Base-by-base conservation (phyloP, 2,329 filamentous ascomycete species). In the Aspergillus pseudoviridinutans region DNA sequence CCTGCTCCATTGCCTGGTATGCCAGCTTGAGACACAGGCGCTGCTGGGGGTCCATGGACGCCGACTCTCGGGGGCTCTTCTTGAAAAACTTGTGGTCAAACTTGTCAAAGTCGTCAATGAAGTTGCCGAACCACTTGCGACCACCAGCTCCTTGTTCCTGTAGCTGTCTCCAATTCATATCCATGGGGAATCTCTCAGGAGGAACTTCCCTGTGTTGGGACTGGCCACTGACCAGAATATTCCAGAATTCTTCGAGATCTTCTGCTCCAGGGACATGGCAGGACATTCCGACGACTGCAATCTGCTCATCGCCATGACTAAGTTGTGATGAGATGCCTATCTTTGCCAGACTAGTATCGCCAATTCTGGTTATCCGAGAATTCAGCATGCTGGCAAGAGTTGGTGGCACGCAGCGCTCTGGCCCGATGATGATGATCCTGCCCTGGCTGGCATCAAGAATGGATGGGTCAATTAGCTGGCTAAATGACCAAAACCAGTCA, bases 281-380 rank as follows among this genome's bases (percentile, higher is more conserved):
- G 0, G 74, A 64, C 72, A 77, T 74, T 4, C 75, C 75, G 3
- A 78, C 59, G 1, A 78, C 64, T 2, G 75, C 75, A 46, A 78
- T 63, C 49, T 51, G 66, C n/a, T 61, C 27, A 42, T 55, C 50
- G n/a, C n/a, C 17, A 4, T n/a, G 41, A 7, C 20, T 17, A 8
- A 44, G 3, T 7, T 27, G 25, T 5, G 25, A 6, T 27, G 25
- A 6, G 25, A 27, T 27, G 25, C 25, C 25, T 7, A 1, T 1
- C 25, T 27, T 20, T n/a, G 41, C 10, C 41, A 20, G 41, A n/a
- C 20, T 7, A 3, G 42, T 51, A 3, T 51, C 55, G 8, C 50
- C 14, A 8, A 53, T 35, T 6, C 50, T 14, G 28, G 32, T 25
- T 4, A 53, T 20, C 12, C 44, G 35, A 0, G 58, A 25, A 17